These are phyloP conservation scores for Earliella scabrosa DNA, from an alignment of 1,284 basidiomycete species.

Conservation along the genomic window DNA sequence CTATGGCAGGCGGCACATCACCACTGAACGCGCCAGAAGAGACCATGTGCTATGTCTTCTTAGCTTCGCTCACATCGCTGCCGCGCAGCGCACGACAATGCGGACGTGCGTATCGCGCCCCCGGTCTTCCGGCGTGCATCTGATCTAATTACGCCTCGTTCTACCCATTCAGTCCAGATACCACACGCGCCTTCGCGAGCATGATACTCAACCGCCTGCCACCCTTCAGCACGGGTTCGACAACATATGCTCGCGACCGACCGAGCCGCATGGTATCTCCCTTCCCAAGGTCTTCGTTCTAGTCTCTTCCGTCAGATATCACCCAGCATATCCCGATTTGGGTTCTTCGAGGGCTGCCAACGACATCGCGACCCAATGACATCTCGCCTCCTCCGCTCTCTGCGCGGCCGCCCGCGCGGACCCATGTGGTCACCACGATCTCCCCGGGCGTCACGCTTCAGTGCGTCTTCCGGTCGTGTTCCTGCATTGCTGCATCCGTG, in stretches of 20 bases:
- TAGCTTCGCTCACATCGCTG: neutral
- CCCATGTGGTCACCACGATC: neutral
- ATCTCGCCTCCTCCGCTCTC: neutral
- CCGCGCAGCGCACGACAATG: neutral
- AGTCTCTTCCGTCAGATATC: neutral
- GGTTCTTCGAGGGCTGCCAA: neutral
- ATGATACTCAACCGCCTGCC: neutral
- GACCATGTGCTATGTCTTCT: neutral
- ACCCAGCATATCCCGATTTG: neutral
- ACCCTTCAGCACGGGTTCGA: neutral
- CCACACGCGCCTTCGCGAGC: neutral
- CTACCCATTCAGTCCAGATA: neutral
- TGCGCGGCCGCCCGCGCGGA: neutral
- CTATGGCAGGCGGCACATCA: neutral
- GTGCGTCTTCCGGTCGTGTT: neutral
- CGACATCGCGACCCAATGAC: neutral
- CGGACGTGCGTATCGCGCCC: neutral
- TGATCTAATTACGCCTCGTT: neutral
- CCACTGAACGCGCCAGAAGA: too few species aligned
- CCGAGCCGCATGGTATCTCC: neutral
- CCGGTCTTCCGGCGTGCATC: neutral
- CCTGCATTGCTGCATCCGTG: neutral
- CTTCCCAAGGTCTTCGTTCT: neutral
- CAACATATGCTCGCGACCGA: neutral
- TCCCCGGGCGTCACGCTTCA: neutral